Percentiles rank a stretch among this genome's conserved stretches.
phyloP scores from a whole-genome alignment of 805 yeast genomes.

The Kodamaea leandrae region DNA sequence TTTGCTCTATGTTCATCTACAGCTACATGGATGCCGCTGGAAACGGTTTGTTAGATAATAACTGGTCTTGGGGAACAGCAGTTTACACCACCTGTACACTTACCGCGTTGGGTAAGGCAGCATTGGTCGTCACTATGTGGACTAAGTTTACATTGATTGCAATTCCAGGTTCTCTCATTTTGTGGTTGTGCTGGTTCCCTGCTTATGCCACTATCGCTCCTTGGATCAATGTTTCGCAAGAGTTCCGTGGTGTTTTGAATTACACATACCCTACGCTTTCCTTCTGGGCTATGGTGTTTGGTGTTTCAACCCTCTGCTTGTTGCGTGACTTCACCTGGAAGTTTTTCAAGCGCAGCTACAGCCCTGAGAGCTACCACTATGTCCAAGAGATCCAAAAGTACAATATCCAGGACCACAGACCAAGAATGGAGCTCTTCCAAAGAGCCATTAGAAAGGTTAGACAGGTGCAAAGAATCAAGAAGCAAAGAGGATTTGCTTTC shows the following conservation, averaged over 20 bases:
- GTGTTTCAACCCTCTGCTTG: constrained; percentile 75
- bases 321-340: constrained; percentile 92
- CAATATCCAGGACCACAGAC: constrained; percentile 88
- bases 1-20: constrained; percentile 69
- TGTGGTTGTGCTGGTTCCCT: constrained; percentile 89
- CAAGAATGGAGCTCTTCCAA: constrained; percentile 96
- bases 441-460: constrained; percentile 95
- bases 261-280: constrained; percentile 73
- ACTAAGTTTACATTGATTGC: constrained; percentile 89
- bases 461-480: constrained; percentile 96
- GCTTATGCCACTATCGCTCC: constrained; percentile 86
- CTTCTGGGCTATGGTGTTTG: constrained; percentile 80
- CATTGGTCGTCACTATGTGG: constrained; percentile 88
- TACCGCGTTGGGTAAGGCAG: constrained; percentile 94
- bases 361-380: constrained; percentile 88
- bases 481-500: constrained; percentile 97
- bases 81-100: constrained; percentile 82
- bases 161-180: constrained; percentile 85
- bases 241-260: constrained; percentile 75
- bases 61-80: constrained; percentile 95
- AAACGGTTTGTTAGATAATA: constrained; percentile 72
- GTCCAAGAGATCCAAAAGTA: constrained; percentile 97
- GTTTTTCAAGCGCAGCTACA: constrained; percentile 86
- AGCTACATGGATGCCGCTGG: constrained; percentile 62
- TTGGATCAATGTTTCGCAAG: constrained; percentile 71